Conservation (phyloP, 23 red algal species). For the Gracilaria vermiculophylla region DNA sequence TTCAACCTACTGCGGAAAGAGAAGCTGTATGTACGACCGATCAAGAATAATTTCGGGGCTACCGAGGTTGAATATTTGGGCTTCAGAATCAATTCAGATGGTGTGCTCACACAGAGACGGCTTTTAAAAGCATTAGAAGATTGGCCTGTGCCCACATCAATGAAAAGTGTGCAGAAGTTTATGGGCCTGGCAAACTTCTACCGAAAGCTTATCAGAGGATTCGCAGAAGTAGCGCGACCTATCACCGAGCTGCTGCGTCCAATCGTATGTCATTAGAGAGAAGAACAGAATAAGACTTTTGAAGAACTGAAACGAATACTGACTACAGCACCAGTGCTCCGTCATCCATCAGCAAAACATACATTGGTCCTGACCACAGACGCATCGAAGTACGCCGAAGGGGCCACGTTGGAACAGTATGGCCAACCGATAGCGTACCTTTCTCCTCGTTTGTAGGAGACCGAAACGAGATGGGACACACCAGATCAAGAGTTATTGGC, state of each 20-base stretch:
- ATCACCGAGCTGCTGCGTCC: neutral
- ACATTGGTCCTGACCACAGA: slow-evolving; percentile 16
- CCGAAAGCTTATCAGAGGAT: no score
- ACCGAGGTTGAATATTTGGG: slow-evolving; percentile 44
- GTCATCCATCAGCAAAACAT: neutral
- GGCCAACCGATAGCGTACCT: slow-evolving; percentile 33
- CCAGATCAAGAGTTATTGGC: slow-evolving; percentile 1
- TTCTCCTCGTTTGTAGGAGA: slow-evolving; percentile 12
- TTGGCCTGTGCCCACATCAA: slow-evolving; percentile 5
- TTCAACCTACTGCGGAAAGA: slow-evolving; percentile 26
- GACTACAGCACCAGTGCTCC: slow-evolving; percentile 8
- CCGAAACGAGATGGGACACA: slow-evolving; percentile 2
- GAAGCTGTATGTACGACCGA: neutral
- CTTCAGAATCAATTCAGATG: neutral
- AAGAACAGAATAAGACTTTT: neutral
- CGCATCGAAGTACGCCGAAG: slow-evolving; percentile 11
- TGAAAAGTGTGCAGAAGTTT: slow-evolving; percentile 33
- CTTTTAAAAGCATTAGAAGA: slow-evolving; percentile 5
- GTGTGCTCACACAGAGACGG: neutral
- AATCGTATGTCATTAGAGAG: neutral
- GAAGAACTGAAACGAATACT: slow-evolving; percentile 12
- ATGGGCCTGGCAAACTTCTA: slow-evolving; percentile 31
- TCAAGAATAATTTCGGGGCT: slow-evolving; percentile 14
- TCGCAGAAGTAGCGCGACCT: neutral
- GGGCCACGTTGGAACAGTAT: slow-evolving; percentile 39